These are phyloP conservation scores for Clavispora carvajalis DNA, from an alignment of 805 yeast species.

Conservation along the genomic window DNA sequence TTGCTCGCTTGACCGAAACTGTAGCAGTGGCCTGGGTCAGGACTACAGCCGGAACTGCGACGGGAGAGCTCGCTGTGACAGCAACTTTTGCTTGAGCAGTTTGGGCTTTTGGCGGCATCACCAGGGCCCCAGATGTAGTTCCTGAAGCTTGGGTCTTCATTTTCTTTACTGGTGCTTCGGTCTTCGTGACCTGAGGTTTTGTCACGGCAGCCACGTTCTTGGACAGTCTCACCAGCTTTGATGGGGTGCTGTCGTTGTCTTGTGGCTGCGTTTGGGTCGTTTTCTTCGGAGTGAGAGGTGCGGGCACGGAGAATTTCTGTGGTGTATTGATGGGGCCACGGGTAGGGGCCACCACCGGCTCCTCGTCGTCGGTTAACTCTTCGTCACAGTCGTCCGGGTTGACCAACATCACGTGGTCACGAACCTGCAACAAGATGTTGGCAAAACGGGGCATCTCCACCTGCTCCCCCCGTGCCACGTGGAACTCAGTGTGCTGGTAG, in stretches of 20 bases:
- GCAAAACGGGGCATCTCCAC: conserved; percentile 58
- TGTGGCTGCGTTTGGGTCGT: background rate
- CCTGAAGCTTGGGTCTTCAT: no score
- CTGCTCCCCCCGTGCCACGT: conserved; percentile 57
- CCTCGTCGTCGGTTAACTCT: conserved; percentile 42
- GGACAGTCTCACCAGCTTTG: background rate
- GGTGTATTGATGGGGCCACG: background rate
- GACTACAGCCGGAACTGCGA: no score
- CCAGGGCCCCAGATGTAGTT: no score
- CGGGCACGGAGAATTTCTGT: background rate
- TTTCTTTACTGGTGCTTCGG: no score
- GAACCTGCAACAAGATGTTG: conserved; percentile 63
- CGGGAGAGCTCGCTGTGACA: background rate
- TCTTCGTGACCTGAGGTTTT: no score
- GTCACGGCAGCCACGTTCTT: background rate
- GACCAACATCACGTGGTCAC: conserved; percentile 55
- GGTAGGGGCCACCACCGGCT: background rate
- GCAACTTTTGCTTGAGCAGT: background rate
- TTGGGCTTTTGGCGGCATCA: background rate
- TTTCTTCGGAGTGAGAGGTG: conserved; percentile 6
- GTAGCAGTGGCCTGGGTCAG: background rate
- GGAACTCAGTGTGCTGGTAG: conserved; percentile 45
- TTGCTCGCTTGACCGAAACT: conserved; percentile 4
- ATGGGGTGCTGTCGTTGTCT: conserved; percentile 1
- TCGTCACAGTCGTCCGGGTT: conserved; percentile 44